Conservation (phyloP, 192 early-diverging fungal species). For the Backusella sp. region DNA sequence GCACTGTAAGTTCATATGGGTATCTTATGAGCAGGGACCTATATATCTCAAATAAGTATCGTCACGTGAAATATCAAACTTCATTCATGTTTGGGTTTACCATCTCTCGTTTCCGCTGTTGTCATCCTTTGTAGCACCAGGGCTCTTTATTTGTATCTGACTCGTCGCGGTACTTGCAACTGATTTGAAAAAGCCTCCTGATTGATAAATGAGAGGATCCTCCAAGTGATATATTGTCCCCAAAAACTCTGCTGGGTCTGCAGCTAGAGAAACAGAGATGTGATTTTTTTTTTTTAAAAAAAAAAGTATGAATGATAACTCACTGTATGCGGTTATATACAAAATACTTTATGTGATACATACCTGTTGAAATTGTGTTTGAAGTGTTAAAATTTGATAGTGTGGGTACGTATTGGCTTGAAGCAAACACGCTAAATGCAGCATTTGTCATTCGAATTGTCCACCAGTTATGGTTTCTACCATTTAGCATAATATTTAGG, state of each 20-base stretch:
- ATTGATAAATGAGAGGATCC: conserved; percentile 29
- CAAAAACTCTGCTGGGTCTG: conserved; percentile 33
- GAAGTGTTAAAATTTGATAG: not conserved
- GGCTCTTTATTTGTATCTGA: conserved; percentile 36
- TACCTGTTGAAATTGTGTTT: conserved; percentile 1
- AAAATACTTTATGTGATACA: not conserved
- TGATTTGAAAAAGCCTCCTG: conserved; percentile 24
- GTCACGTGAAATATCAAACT: not conserved
- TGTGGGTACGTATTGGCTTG: conserved; percentile 35
- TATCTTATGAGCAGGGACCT: conserved; percentile 35
- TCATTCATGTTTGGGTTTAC: conserved; percentile 4
- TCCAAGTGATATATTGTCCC: conserved; percentile 37
- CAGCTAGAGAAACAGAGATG: not conserved
- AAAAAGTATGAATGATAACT: not conserved
- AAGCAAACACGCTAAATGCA: conserved; percentile 66
- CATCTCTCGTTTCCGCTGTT: conserved; percentile 37
- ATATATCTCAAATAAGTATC: not conserved
- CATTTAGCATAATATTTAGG: not conserved
- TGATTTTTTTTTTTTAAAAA: not conserved
- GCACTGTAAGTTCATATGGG: conserved; percentile 35
- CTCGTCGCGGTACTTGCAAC: conserved; percentile 18
- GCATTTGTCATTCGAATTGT: conserved; percentile 53
- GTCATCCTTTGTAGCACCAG: conserved; percentile 27
- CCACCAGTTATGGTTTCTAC: conserved; percentile 56
- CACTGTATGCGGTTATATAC: not conserved